Evolutionary conservation across 1,284 basidiomycete species (phyloP).

Genomic region (Sanghuangporus baumii): DNA sequence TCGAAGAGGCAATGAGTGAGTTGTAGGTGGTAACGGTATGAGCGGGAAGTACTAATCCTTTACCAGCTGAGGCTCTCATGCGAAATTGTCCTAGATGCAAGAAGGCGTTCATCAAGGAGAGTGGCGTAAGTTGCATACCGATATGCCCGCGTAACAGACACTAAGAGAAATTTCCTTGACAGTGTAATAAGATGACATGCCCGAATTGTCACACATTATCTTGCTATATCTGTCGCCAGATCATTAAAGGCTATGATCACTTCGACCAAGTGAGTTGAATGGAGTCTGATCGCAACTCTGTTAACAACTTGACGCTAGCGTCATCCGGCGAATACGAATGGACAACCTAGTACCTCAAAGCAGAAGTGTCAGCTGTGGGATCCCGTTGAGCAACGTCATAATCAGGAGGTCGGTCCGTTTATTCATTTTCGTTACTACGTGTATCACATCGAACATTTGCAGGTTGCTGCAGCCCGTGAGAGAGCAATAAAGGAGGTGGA

Average conservation of each 20-base stretch:
- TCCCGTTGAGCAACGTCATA: slow-evolving; percentile 54
- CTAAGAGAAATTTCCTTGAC: slow-evolving; percentile 8
- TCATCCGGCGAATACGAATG: background rate
- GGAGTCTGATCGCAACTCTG: slow-evolving; percentile 6
- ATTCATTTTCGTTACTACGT: background rate
- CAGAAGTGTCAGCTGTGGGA: slow-evolving; percentile 71
- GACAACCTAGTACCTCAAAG: background rate
- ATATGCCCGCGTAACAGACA: background rate
- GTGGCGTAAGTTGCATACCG: slow-evolving; percentile 47
- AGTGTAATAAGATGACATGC: slow-evolving; percentile 84
- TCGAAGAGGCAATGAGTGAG: slow-evolving; percentile 89
- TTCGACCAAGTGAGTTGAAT: slow-evolving; percentile 49
- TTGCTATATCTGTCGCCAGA: slow-evolving; percentile 73
- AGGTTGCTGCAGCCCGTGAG: slow-evolving; percentile 70
- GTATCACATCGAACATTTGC: slow-evolving; percentile 2
- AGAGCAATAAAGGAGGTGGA: slow-evolving; percentile 57
- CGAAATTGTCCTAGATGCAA: slow-evolving; percentile 79
- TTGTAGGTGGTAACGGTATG: slow-evolving; percentile 1
- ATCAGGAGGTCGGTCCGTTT: slow-evolving; percentile 47
- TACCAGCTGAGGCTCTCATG: slow-evolving; percentile 69
- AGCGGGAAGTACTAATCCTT: background rate
- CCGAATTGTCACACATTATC: slow-evolving; percentile 61
- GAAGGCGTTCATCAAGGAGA: slow-evolving; percentile 73
- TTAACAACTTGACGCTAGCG: background rate
- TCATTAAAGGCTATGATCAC: slow-evolving; percentile 74